Conservation (phyloP, 805 yeast species). For the Wickerhamomyces sydowiorum region DNA sequence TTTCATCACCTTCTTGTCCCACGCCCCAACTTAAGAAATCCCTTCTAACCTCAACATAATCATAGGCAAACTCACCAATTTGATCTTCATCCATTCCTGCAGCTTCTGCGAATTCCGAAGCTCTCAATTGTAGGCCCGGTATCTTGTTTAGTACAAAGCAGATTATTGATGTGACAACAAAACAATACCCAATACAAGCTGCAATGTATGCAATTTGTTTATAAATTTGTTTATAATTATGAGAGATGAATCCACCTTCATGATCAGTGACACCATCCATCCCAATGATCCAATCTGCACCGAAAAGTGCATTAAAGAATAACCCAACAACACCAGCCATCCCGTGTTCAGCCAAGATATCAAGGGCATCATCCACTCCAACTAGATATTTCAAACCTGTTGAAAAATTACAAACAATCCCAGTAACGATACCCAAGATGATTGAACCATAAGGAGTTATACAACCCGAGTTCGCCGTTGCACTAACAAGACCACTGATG, state of each 20-base stretch:
- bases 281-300: conserved; percentile 82
- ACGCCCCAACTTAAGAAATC: conserved; percentile 59
- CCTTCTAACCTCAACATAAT: conserved; percentile 93
- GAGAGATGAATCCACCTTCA: conserved; percentile 88
- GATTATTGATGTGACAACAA: conserved; percentile 70
- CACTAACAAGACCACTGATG: conserved; percentile 94
- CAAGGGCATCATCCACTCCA: conserved; percentile 86
- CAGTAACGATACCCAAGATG: conserved; percentile 74
- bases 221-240: conserved; percentile 87
- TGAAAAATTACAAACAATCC: conserved; percentile 81
- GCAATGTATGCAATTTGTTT: conserved; percentile 79
- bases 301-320: conserved; percentile 84
- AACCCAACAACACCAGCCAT: conserved; percentile 91
- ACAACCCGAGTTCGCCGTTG: conserved; percentile 90
- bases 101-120: conserved; percentile 79
- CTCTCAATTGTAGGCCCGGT: conserved; percentile 79
- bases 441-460: conserved; percentile 91
- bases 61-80: conserved; percentile 98
- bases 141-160: conserved; percentile 69
- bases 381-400: conserved; percentile 80
- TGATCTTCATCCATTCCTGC: conserved; percentile 94
- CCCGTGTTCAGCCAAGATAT: conserved; percentile 98
- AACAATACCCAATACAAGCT: conserved; percentile 71
- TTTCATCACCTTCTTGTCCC: too few relatives aligned
- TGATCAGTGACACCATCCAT: conserved; percentile 83